Evolutionary conservation across 441 rosid genomes (phyloP).

Genomic region (Pelargonium citronellum): DNA sequence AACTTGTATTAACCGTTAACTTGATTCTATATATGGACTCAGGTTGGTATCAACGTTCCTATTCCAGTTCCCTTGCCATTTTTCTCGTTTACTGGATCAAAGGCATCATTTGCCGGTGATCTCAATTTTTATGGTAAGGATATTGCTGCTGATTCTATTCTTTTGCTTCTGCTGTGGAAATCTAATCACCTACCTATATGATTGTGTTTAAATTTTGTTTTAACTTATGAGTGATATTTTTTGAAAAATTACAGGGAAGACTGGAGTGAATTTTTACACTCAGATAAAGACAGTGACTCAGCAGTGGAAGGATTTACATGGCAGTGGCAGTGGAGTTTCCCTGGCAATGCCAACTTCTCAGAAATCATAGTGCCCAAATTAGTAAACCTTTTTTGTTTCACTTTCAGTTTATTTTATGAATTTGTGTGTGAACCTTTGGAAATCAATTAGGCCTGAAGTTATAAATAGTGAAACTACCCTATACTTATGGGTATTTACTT

Average conservation of each 20-base stretch:
- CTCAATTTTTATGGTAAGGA: slow-evolving; percentile 78
- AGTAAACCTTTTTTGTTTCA: too few species aligned
- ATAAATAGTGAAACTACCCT: too few species aligned
- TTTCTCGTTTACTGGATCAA: slow-evolving; percentile 83
- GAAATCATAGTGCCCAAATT: too few species aligned
- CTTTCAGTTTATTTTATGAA: too few species aligned
- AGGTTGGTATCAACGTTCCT: slow-evolving; percentile 95
- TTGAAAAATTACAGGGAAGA: slow-evolving; percentile 58
- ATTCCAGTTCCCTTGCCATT: slow-evolving; percentile 41
- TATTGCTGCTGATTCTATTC: neutral
- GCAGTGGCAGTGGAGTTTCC: slow-evolving; percentile 45
- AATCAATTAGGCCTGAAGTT: too few species aligned
- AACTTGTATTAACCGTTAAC: too few species aligned
- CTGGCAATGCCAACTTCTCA: slow-evolving; percentile 94
- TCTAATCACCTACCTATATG: neutral
- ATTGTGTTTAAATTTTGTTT: neutral
- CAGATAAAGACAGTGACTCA: slow-evolving; percentile 87
- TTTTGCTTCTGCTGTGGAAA: too few species aligned
- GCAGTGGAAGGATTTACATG: slow-evolving; percentile 85
- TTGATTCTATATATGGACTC: neutral
- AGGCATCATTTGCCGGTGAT: slow-evolving; percentile 89
- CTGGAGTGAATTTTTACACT: slow-evolving; percentile 82
- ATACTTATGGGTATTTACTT: too few species aligned
- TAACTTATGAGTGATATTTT: too few species aligned
- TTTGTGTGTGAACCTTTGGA: too few species aligned